Conservation (phyloP, 148 eudicot species). For the Talinum fruticosum region DNA sequence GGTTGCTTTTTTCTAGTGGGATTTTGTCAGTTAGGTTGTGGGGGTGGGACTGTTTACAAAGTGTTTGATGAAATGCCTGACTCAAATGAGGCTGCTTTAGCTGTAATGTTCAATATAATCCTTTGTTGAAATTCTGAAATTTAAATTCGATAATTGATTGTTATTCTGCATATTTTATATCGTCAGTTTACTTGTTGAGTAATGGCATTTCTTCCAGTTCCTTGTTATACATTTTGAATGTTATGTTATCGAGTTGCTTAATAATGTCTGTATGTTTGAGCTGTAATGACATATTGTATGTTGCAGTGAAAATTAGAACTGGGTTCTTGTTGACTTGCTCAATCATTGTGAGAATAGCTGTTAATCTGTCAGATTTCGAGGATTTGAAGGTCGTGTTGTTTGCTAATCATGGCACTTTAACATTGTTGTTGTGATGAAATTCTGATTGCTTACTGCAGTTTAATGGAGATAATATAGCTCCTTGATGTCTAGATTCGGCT, state of each 20-base stretch:
- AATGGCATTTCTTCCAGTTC: background rate
- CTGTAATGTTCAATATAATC: constrained; percentile 6
- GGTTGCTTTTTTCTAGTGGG: background rate
- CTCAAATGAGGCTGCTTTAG: background rate
- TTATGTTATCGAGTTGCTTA: background rate
- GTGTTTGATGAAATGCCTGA: constrained; percentile 29
- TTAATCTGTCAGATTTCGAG: background rate
- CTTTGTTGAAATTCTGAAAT: background rate
- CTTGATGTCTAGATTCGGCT: background rate
- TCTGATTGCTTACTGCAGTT: background rate
- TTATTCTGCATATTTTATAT: background rate
- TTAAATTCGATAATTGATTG: background rate
- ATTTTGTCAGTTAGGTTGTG: background rate
- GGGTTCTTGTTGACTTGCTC: background rate
- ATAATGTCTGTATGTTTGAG: background rate
- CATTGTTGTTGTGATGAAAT: background rate
- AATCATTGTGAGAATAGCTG: background rate
- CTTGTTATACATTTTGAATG: background rate
- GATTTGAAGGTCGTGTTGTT: background rate
- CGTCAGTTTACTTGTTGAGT: too few species aligned
- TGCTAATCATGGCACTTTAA: background rate
- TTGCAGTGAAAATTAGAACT: background rate
- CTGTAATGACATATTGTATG: background rate
- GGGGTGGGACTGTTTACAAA: background rate
- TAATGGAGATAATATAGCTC: background rate